Conservation (phyloP, 768 basidiomycete genomes). For the Termitomyces sp. region DNA sequence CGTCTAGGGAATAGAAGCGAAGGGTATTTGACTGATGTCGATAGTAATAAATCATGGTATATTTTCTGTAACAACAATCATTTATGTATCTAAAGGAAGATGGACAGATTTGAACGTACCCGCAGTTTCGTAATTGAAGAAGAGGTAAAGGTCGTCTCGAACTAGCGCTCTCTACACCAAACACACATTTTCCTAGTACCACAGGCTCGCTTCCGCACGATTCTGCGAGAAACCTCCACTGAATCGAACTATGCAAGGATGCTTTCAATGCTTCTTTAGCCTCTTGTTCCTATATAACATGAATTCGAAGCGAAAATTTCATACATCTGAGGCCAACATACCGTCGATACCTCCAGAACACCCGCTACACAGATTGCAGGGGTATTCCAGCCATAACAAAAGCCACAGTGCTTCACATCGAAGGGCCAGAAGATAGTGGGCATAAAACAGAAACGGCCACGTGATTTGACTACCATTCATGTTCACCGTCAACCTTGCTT, state of each 20-base stretch:
- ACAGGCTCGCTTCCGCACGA: conserved; percentile 33
- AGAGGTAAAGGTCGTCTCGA: conserved; percentile 6
- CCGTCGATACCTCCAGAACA: conserved; percentile 35
- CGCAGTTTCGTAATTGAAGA: conserved; percentile 11
- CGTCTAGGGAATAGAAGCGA: conserved; percentile 61
- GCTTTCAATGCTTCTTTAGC: conserved; percentile 19
- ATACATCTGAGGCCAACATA: conserved; percentile 17
- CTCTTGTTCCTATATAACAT: conserved; percentile 15
- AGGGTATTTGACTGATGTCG: conserved; percentile 54
- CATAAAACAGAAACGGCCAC: conserved; percentile 27
- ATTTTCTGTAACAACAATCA: conserved; percentile 17
- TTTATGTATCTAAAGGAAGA: not conserved
- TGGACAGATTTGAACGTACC: conserved; percentile 10
- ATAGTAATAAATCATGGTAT: conserved; percentile 46
- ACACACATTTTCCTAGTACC: conserved; percentile 33
- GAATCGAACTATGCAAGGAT: conserved; percentile 19
- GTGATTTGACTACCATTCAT: conserved; percentile 19
- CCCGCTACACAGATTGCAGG: conserved; percentile 55
- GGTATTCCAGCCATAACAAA: conserved; percentile 58
- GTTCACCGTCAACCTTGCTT: not conserved
- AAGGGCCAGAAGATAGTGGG: conserved; percentile 57
- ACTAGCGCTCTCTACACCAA: conserved; percentile 12
- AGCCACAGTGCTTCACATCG: conserved; percentile 44
- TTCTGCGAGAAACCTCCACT: conserved; percentile 26
- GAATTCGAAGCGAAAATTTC: not conserved